Conservation (phyloP, 1,284 basidiomycete species). For the Ustanciosporium gigantosporum region DNA sequence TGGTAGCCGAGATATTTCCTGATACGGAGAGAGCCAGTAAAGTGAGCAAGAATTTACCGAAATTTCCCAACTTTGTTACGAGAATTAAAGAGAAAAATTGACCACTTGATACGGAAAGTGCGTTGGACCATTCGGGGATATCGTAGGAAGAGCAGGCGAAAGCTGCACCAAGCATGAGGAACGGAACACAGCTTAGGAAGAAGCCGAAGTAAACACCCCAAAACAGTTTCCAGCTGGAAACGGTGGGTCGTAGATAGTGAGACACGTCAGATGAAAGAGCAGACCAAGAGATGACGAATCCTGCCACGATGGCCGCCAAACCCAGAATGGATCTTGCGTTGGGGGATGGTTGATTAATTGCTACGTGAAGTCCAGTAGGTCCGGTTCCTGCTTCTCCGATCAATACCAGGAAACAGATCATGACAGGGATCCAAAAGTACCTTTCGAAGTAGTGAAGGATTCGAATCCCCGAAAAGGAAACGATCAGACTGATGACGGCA, state of each 20-base stretch:
- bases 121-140: constrained; percentile 64
- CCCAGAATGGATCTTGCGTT: constrained; percentile 64
- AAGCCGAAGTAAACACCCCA: constrained; percentile 68
- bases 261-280: constrained; percentile 58
- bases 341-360: constrained; percentile 64
- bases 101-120: constrained; percentile 63
- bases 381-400: constrained; percentile 67
- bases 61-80: constrained; percentile 68
- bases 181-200: constrained; percentile 67
- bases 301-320: constrained; percentile 68
- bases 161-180: constrained; percentile 67
- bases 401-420: constrained; percentile 70
- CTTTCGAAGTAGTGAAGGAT: constrained; percentile 72
- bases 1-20: constrained; percentile 79
- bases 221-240: constrained; percentile 66
- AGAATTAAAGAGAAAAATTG: constrained; percentile 78
- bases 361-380: constrained; percentile 65
- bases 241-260: constrained; percentile 63
- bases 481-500: constrained; percentile 72
- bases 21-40: constrained; percentile 72
- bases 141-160: constrained; percentile 67
- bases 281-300: constrained; percentile 66
- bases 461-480: constrained; percentile 79
- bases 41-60: constrained; percentile 86
- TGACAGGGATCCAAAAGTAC: constrained; percentile 76